phyloP scores from a whole-genome alignment of 1,284 basidiomycete species.

The Cryptococcus neoformans region DNA sequence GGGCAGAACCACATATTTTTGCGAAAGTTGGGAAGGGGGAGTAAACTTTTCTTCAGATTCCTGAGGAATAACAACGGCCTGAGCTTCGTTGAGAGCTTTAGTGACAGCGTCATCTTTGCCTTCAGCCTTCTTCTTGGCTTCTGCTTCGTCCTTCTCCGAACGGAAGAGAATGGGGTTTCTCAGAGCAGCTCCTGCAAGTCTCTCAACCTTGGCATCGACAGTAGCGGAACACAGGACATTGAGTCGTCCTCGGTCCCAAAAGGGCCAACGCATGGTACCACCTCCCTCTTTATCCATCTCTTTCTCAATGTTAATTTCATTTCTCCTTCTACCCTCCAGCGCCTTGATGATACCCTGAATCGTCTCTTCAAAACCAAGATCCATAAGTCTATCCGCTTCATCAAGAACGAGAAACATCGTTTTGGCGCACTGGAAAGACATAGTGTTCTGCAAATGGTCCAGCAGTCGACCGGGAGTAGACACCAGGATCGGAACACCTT shows the following conservation, averaged over 20 bases:
- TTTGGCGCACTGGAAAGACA: slow-evolving; percentile 86
- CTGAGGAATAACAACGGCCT: slow-evolving; percentile 24
- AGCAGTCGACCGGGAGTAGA: slow-evolving; percentile 67
- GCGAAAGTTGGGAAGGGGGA: slow-evolving; percentile 90
- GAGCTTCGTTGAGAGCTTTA: slow-evolving; percentile 27
- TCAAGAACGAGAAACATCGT: slow-evolving; percentile 95
- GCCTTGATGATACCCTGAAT: slow-evolving; percentile 79
- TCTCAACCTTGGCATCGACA: slow-evolving; percentile 90
- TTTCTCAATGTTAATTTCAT: slow-evolving; percentile 67
- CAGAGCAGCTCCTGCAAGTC: slow-evolving; percentile 79
- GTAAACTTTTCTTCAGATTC: slow-evolving; percentile 66
- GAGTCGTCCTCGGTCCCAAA: slow-evolving; percentile 70
- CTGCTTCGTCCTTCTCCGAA: slow-evolving; percentile 23
- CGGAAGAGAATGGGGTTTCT: slow-evolving; percentile 54
- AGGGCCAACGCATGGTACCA: slow-evolving; percentile 50
- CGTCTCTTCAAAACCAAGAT: slow-evolving; percentile 63
- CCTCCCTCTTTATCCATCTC: slow-evolving; percentile 61
- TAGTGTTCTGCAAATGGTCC: slow-evolving; percentile 77
- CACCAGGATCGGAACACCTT: slow-evolving; percentile 69
- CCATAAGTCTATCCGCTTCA: slow-evolving; percentile 88
- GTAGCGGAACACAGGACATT: slow-evolving; percentile 97
- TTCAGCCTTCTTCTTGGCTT: slow-evolving; percentile 5
- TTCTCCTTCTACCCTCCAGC: slow-evolving; percentile 71
- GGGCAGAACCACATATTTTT: slow-evolving; percentile 89
- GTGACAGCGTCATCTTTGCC: slow-evolving; percentile 18